Conservation (phyloP, 2,329 filamentous ascomycete genomes). For the Nemania bipapillata region DNA sequence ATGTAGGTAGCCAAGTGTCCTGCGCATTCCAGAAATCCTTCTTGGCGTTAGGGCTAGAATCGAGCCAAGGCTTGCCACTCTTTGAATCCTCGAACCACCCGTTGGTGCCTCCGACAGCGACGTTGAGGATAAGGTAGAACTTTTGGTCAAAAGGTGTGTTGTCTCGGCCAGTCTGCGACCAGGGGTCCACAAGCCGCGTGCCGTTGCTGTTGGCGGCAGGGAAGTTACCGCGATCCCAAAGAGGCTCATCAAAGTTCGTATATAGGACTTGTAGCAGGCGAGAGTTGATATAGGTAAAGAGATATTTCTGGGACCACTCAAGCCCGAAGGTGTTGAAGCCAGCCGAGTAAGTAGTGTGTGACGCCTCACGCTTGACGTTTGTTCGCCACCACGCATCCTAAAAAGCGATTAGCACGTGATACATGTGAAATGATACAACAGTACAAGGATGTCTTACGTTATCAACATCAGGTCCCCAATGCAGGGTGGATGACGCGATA, state of each 20-base stretch:
- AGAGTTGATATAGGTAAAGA: constrained; percentile 87
- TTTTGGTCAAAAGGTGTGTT: constrained; percentile 79
- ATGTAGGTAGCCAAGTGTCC: constrained; percentile 75
- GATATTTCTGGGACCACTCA: constrained; percentile 88
- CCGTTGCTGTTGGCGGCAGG: constrained; percentile 72
- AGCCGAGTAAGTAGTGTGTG: constrained; percentile 77
- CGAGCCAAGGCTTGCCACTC: constrained; percentile 81
- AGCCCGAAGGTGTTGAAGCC: constrained; percentile 81
- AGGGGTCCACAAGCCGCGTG: constrained; percentile 70
- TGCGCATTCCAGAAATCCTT: constrained; percentile 80
- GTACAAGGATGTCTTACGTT: constrained; percentile 54
- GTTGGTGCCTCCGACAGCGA: constrained; percentile 80
- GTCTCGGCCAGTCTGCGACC: constrained; percentile 68
- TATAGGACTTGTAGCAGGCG: constrained; percentile 83
- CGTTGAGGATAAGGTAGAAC: constrained; percentile 80
- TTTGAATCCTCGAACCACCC: constrained; percentile 84
- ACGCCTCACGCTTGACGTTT: constrained; percentile 77
- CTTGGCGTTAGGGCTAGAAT: constrained; percentile 71
- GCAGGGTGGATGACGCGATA: constrained; percentile 79
- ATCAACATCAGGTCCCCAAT: constrained; percentile 79
- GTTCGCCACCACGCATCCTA: constrained; percentile 83
- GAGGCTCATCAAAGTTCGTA: constrained; percentile 74
- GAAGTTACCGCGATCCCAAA: constrained; percentile 77
- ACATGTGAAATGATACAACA: not conserved
- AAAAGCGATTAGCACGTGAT: constrained; percentile 6